Evolutionary conservation across 78 protist species (phyloP).

Genomic region (Chrysochromulina parva): DNA sequence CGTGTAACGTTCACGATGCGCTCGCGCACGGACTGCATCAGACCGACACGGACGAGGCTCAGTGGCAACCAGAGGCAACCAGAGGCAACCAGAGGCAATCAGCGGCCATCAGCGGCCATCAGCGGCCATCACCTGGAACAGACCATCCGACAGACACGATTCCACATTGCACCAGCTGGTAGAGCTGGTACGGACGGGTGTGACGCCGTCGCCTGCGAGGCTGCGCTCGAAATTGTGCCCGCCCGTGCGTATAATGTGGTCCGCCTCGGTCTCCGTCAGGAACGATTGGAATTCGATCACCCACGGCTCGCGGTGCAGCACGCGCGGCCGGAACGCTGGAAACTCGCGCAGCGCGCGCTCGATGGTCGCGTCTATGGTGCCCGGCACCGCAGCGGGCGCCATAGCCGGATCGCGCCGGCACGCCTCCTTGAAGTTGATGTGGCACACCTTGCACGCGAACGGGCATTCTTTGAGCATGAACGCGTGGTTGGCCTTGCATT

Average conservation of each 20-base stretch:
- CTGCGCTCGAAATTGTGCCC: constrained; percentile 19
- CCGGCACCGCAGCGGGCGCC: background rate
- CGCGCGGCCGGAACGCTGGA: background rate
- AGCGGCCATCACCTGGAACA: background rate
- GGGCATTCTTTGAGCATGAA: background rate
- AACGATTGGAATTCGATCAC: background rate
- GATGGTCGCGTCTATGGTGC: background rate
- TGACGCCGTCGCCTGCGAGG: constrained; percentile 22
- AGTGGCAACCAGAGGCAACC: too few relatives aligned
- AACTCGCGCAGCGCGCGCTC: background rate
- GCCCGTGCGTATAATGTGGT: background rate
- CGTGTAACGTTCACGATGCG: background rate
- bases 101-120: background rate
- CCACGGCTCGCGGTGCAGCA: background rate
- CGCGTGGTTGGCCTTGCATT: background rate
- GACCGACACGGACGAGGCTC: too few relatives aligned
- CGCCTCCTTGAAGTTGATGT: background rate
- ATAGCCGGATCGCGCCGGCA: background rate
- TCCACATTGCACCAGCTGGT: constrained; percentile 19
- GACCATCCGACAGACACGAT: background rate
- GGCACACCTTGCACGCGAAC: background rate
- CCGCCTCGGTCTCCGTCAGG: background rate
- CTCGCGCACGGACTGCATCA: background rate
- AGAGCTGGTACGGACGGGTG: background rate
- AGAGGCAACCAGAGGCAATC: background rate